These are phyloP conservation scores for Globisporangium rhizosaccharum DNA, from an alignment of 352 stramenopile species.

Conservation along the genomic window DNA sequence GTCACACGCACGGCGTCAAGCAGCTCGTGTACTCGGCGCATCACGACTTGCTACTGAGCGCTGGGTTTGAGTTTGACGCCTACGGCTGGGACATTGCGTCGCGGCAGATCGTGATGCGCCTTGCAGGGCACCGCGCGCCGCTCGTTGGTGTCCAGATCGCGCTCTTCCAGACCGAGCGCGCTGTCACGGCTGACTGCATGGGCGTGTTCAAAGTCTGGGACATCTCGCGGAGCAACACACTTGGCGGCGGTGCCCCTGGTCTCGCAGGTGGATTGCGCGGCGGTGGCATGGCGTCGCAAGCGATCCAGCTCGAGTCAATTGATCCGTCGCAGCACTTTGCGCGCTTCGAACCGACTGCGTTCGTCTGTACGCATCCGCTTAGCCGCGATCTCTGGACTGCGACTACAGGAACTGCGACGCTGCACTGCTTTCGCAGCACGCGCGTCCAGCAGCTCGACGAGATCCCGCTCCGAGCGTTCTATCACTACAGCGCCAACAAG, in stretches of 20 bases:
- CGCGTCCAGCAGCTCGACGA: conserved; percentile 68
- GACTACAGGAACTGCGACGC: conserved; percentile 34
- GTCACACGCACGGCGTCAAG: conserved; percentile 63
- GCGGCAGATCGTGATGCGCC: conserved; percentile 58
- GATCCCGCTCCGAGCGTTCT: conserved; percentile 65
- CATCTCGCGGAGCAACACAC: conserved; percentile 34
- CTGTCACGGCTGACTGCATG: conserved; percentile 64
- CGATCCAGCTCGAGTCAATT: conserved; percentile 59
- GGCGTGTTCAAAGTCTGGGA: conserved; percentile 87
- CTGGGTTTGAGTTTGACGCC: conserved; percentile 80
- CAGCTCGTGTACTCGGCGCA: conserved; percentile 74
- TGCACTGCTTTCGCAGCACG: conserved; percentile 52
- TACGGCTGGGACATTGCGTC: conserved; percentile 81
- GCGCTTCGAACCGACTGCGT: conserved; percentile 48
- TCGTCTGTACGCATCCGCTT: conserved; percentile 46
- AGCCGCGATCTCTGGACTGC: conserved; percentile 61
- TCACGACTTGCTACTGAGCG: conserved; percentile 74
- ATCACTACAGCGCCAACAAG: conserved; percentile 59
- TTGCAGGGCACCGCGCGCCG: conserved; percentile 65
- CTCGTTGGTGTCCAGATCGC: conserved; percentile 71
- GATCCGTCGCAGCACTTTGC: conserved; percentile 48
- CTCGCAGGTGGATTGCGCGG: neutral
- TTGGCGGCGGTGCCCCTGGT: neutral
- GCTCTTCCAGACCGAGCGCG: conserved; percentile 70
- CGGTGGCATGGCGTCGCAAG: conserved; percentile 30